Percentiles rank a stretch among this genome's conserved stretches.
Evolutionary conservation across 1,139 yeast species (phyloP).

Genomic region (Scheffersomyces segobiensis): DNA sequence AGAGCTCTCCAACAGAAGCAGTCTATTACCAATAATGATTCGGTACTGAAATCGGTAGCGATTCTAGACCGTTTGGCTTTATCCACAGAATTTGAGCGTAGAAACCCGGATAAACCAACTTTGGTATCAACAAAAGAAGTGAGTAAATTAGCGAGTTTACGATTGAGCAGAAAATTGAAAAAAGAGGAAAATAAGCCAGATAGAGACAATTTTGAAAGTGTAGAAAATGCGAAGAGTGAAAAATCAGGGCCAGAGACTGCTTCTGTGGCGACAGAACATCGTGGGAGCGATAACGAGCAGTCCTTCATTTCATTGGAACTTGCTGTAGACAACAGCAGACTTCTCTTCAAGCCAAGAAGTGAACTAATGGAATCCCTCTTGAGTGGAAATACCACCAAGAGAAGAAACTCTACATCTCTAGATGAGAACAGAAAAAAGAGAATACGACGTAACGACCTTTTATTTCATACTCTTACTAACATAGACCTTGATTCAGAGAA

Average conservation of each 20-base stretch:
- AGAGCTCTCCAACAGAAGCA: slow-evolving; percentile 20
- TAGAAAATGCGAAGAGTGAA: not conserved
- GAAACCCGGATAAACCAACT: not conserved
- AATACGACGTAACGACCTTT: slow-evolving; percentile 19
- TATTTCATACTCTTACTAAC: slow-evolving; percentile 44
- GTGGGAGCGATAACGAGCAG: not conserved
- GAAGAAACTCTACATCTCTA: slow-evolving; percentile 1
- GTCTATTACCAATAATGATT: not conserved
- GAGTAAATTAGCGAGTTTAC: not conserved
- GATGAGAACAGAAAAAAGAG: slow-evolving; percentile 22
- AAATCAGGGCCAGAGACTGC: not conserved
- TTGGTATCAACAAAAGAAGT: not conserved
- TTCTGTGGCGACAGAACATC: not conserved
- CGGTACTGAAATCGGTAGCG: slow-evolving; percentile 7
- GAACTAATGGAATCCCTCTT: slow-evolving; percentile 5
- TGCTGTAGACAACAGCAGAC: slow-evolving; percentile 21
- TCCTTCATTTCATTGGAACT: not conserved
- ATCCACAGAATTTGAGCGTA: not conserved
- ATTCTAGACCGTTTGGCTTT: slow-evolving; percentile 8
- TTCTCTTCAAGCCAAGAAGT: slow-evolving; percentile 10
- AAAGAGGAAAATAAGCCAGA: not conserved
- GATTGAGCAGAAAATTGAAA: not conserved
- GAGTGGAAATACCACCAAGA: not conserved
- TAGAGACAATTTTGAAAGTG: not conserved
- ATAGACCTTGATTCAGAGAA: slow-evolving; percentile 47